Evolutionary conservation across 2,329 filamentous ascomycete genomes (phyloP).

Genomic region (Raffaelea ambrosiae): DNA sequence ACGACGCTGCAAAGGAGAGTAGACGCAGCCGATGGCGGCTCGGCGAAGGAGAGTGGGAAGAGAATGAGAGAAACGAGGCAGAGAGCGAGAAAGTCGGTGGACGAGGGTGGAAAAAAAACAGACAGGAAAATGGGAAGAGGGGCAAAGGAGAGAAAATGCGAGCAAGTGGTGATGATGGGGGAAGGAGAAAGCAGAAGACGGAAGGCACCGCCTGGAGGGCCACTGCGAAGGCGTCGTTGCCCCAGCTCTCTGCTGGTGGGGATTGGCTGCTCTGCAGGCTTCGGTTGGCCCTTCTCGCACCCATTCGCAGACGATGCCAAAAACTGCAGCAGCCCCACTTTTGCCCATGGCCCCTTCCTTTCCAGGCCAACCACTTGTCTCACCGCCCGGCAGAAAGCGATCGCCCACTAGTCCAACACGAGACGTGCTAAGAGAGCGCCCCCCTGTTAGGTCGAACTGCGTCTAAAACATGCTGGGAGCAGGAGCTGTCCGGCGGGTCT

Average conservation of each 20-base stretch:
- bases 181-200: neutral
- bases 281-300: slow-evolving; percentile 8
- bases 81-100: slow-evolving; percentile 7
- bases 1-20: slow-evolving; percentile 1
- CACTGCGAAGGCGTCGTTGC: slow-evolving; percentile 1
- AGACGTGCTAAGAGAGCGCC: no score
- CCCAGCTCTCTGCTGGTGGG: slow-evolving; percentile 9
- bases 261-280: slow-evolving; percentile 7
- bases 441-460: no score
- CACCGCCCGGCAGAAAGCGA: slow-evolving; percentile 14
- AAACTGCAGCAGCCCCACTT: slow-evolving; percentile 8
- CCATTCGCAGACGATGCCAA: slow-evolving; percentile 8
- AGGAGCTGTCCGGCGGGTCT: no score
- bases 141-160: neutral
- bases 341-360: slow-evolving; percentile 4
- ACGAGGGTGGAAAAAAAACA: slow-evolving; percentile 8
- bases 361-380: neutral
- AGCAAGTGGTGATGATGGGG: slow-evolving; percentile 6
- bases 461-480: no score
- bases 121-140: slow-evolving; percentile 5
- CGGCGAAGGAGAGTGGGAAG: slow-evolving; percentile 9
- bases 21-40: slow-evolving; percentile 1
- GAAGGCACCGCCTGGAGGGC: no score
- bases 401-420: no score
- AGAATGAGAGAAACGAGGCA: slow-evolving; percentile 10